Base-by-base conservation (phyloP, 2,329 filamentous ascomycete species). In the Penicillium sp. region DNA sequence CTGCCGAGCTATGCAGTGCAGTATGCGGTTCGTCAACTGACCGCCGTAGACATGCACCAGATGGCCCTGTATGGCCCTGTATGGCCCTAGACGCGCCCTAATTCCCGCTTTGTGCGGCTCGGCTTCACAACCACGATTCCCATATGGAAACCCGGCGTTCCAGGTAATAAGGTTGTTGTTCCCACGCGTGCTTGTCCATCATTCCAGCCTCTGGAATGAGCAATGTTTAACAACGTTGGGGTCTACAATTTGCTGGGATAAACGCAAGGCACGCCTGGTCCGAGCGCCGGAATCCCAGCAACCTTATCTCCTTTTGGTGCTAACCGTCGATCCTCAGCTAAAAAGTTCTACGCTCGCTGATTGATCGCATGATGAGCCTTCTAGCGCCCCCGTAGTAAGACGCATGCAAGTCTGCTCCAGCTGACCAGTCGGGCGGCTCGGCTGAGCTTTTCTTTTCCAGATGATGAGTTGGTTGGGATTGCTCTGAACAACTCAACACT, bases 221-320 rank as follows among this genome's bases (percentile, higher is more conserved):
- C 55, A 62, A 70, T 70, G 62, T 62, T 67, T 60, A 59, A 61
- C 55, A 60, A 65, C 49, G 62, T 63, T 64, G 54, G 51, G 59
- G 57, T 58, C 58, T 54, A 54, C 56, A 42, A 40, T 13, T 54
- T 51, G 58, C 53, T 60, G 42, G 47, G 37, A 60, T 58, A 70
- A 33, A 33, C 66, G 69, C 66, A 71, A 71, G 68, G 69, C 63
- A 64, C 62, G 42, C 19, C 55, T 61, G 61, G 64, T 56, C 64
- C 59, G 57, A 61, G 65, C 64, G 56, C 55, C 22, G 60, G 63
- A 66, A 66, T 66, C 54, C 60, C 53, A 59, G 40, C 60, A 70
- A 70, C 65, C 63, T 71, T 65, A 70, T 68, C 61, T 64, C 40
- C 60, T 59, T 59, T 50, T 37, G 40, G 59, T 58, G 37, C 49